phyloP scores from a whole-genome alignment of 2,329 filamentous ascomycete species.

The Ceratocystis colombiana region DNA sequence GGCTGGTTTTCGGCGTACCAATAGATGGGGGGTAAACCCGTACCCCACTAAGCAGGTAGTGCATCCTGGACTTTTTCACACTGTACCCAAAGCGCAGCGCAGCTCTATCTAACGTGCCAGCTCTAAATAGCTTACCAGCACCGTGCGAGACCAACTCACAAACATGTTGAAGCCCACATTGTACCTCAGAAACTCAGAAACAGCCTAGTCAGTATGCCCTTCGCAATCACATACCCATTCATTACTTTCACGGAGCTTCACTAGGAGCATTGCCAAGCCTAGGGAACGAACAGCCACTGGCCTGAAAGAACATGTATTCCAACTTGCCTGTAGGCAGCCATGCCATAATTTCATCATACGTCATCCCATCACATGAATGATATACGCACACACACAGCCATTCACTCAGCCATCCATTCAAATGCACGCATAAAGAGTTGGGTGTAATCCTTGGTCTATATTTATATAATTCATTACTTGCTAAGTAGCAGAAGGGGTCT shows the following conservation, averaged over 20 bases:
- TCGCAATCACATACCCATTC: not conserved
- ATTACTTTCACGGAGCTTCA: not conserved
- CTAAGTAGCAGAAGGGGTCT: conserved; percentile 20
- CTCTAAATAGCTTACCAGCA: not conserved
- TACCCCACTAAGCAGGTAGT: not conserved
- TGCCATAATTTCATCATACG: not conserved
- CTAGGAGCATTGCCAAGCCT: not conserved
- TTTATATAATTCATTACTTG: conserved; percentile 24
- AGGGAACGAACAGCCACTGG: not conserved
- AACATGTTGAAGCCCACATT: no score
- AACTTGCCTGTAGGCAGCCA: not conserved
- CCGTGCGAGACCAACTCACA: not conserved
- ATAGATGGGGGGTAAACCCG: not conserved
- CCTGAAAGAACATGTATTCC: not conserved
- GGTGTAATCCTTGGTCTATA: conserved; percentile 1
- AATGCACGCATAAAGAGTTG: not conserved
- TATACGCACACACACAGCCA: not conserved
- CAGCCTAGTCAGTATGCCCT: not conserved
- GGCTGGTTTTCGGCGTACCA: not conserved
- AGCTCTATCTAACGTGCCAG: no score
- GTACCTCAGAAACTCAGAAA: no score
- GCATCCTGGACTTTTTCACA: not conserved
- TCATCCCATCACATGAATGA: conserved; percentile 2
- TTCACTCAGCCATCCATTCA: not conserved
- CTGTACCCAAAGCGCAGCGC: not conserved